Conservation (phyloP, 805 yeast species). For the Starmerella bombicola region DNA sequence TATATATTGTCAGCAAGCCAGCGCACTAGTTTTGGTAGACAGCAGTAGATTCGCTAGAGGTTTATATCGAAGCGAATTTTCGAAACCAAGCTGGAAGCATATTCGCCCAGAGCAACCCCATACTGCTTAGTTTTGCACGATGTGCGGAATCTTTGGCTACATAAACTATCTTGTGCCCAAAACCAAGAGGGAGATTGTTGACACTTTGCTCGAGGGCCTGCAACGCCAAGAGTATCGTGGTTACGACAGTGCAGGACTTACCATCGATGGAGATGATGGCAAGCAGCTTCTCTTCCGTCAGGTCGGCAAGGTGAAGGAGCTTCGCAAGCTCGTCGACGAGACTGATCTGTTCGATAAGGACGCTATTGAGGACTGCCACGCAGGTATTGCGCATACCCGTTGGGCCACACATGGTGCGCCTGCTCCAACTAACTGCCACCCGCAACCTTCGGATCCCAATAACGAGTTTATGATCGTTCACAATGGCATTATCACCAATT, state of each 20-base stretch:
- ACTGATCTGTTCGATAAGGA: conserved; percentile 36
- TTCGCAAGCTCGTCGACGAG: conserved; percentile 46
- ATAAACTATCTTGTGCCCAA: conserved; percentile 88
- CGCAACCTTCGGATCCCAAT: conserved; percentile 74
- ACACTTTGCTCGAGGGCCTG: conserved; percentile 61
- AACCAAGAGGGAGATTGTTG: conserved; percentile 83
- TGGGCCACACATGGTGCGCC: conserved; percentile 99
- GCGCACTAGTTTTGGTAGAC: too few species aligned
- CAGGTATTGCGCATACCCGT: conserved; percentile 97
- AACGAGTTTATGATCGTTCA: conserved; percentile 89
- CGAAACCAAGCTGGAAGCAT: too few species aligned
- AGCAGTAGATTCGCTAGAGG: too few species aligned
- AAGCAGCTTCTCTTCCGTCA: conserved; percentile 66
- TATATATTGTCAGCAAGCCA: background rate
- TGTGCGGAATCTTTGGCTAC: conserved; percentile 94
- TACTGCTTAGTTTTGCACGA: too few species aligned
- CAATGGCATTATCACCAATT: conserved; percentile 96
- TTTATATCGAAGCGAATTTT: too few species aligned
- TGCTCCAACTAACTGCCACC: conserved; percentile 76
- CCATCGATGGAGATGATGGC: conserved; percentile 79
- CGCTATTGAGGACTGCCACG: conserved; percentile 66
- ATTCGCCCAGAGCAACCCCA: too few species aligned
- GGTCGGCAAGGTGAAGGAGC: conserved; percentile 80
- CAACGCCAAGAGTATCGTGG: conserved; percentile 93
- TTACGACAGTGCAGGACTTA: conserved; percentile 93